phyloP scores from a whole-genome alignment of 257 asterid species.

The Galeopsis tetrahit region DNA sequence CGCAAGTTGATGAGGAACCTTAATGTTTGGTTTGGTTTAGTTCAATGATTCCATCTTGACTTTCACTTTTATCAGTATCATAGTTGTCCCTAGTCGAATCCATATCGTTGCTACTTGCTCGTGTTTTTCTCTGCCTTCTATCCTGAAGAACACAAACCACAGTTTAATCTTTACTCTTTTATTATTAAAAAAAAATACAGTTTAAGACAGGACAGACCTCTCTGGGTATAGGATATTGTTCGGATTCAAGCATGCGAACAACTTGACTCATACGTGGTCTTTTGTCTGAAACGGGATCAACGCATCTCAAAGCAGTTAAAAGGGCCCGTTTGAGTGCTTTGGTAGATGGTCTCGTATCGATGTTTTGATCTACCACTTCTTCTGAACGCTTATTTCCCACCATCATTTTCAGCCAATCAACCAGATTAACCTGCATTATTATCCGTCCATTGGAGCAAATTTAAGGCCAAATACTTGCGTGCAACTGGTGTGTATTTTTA shows the following conservation, averaged over 20 bases:
- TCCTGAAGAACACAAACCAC: conserved; percentile 49
- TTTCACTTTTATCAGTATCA: conserved; percentile 83
- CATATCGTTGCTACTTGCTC: conserved; percentile 66
- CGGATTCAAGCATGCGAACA: conserved; percentile 97
- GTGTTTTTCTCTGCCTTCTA: conserved; percentile 76
- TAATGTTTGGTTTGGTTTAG: background rate
- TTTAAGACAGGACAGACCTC: conserved; percentile 56
- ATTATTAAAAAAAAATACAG: background rate
- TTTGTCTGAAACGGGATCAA: conserved; percentile 98
- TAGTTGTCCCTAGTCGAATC: conserved; percentile 62
- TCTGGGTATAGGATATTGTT: conserved; percentile 93
- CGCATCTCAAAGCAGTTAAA: conserved; percentile 92
- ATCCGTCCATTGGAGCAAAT: background rate
- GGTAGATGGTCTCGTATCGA: conserved; percentile 80
- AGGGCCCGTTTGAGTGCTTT: conserved; percentile 91
- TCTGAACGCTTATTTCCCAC: conserved; percentile 94
- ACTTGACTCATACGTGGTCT: conserved; percentile 96
- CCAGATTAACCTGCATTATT: conserved; percentile 79
- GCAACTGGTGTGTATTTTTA: background rate
- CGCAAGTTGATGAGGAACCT: background rate
- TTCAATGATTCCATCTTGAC: conserved; percentile 49
- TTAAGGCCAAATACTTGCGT: no score
- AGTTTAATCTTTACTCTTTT: background rate
- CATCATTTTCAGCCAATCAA: conserved; percentile 98
- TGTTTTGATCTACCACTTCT: conserved; percentile 93